phyloP scores from a whole-genome alignment of 1,284 basidiomycete species.

The Fistulinella cinereoalba region DNA sequence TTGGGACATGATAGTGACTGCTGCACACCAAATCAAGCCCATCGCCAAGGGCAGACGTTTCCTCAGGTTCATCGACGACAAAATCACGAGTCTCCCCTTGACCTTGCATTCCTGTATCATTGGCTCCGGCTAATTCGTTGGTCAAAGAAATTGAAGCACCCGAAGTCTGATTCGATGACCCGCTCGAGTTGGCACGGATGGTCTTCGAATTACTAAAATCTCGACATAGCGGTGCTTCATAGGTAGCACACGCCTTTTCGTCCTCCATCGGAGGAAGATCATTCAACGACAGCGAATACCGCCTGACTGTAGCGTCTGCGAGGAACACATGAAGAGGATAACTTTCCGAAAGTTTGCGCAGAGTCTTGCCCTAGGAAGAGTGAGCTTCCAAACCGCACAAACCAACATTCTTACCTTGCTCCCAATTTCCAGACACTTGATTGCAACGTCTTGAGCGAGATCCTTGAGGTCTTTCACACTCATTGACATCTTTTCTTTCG shows the following conservation, averaged over 20 bases:
- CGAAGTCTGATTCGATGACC: slow-evolving; percentile 13
- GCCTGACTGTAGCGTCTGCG: slow-evolving; percentile 42
- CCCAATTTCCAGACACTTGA: slow-evolving; percentile 56
- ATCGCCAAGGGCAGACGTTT: slow-evolving; percentile 9
- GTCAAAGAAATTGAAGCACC: slow-evolving; percentile 1
- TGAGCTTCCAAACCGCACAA: slow-evolving; percentile 13
- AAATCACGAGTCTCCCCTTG: slow-evolving; percentile 22
- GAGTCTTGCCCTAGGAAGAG: slow-evolving; percentile 53
- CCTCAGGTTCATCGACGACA: slow-evolving; percentile 26
- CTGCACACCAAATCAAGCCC: slow-evolving; percentile 34
- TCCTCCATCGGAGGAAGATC: slow-evolving; percentile 53
- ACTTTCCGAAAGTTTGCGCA: slow-evolving; percentile 51
- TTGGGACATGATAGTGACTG: background rate
- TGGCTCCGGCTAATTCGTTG: slow-evolving; percentile 9
- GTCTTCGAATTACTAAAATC: slow-evolving; percentile 40
- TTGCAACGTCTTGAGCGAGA: slow-evolving; percentile 52
- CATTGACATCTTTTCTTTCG: slow-evolving; percentile 46
- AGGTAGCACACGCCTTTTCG: slow-evolving; percentile 40
- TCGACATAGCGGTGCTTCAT: slow-evolving; percentile 49
- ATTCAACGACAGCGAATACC: slow-evolving; percentile 51
- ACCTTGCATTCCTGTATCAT: slow-evolving; percentile 13
- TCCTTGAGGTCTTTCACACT: slow-evolving; percentile 39
- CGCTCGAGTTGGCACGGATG: slow-evolving; percentile 22
- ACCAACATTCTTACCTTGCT: slow-evolving; percentile 50
- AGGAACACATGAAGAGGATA: slow-evolving; percentile 41